Percentiles rank a stretch among this genome's conserved stretches.
Conservation (phyloP, 2,329 filamentous ascomycete genomes). For the Ambrosiella cleistominuta region DNA sequence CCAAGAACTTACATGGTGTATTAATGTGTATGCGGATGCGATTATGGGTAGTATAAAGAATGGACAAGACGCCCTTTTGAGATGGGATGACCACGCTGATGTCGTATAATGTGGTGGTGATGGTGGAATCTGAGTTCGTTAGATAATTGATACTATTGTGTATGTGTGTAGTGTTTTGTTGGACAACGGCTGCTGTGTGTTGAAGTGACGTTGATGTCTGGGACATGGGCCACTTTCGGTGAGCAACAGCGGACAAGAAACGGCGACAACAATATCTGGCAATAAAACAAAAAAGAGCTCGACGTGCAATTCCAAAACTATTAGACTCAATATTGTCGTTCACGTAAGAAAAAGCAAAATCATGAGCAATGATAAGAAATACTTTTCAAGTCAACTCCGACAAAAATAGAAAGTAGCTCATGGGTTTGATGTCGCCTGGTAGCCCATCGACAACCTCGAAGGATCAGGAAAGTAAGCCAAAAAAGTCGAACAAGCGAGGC, state of each 20-base stretch:
- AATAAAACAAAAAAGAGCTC: too few relatives aligned
- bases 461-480: not conserved
- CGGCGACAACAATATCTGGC: not conserved
- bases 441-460: not conserved
- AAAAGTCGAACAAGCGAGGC: not conserved
- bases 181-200: not conserved
- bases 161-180: not conserved
- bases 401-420: not conserved
- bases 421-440: not conserved
- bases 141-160: not conserved
- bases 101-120: not conserved
- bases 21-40: not conserved
- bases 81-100: not conserved
- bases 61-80: not conserved
- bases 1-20: not conserved
- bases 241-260: constrained; percentile 1
- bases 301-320: too few relatives aligned
- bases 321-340: too few relatives aligned
- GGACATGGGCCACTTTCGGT: constrained; percentile 4
- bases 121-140: not conserved
- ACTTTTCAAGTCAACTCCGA: not conserved
- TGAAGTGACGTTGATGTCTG: not conserved
- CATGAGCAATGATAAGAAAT: too few relatives aligned
- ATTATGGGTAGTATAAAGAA: not conserved
- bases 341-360: too few relatives aligned